Percentiles rank a stretch among this genome's conserved stretches.
These are phyloP conservation scores for Trichothecium sympodiale DNA, from an alignment of 2,329 filamentous ascomycete genomes.

Conservation along the genomic window DNA sequence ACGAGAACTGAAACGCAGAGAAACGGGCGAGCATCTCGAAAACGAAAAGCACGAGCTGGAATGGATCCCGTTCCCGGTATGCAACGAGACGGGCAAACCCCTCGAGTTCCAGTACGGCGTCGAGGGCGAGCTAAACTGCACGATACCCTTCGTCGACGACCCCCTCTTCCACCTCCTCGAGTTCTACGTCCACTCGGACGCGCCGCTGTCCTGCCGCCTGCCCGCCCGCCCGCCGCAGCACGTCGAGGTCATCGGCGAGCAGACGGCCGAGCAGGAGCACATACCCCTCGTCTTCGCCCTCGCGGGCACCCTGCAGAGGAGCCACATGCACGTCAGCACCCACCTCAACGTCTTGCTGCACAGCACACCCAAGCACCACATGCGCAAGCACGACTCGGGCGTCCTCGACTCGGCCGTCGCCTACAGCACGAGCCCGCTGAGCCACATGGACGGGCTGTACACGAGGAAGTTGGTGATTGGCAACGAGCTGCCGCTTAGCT, in stretches of 20 bases:
- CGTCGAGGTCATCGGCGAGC: constrained; percentile 42
- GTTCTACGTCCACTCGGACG: constrained; percentile 97
- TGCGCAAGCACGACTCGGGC: constrained; percentile 56
- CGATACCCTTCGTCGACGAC: constrained; percentile 64
- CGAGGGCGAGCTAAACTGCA: constrained; percentile 75
- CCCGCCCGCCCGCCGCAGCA: constrained; percentile 59
- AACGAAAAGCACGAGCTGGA: constrained; percentile 71
- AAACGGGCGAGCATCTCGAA: constrained; percentile 83
- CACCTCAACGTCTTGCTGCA: constrained; percentile 85
- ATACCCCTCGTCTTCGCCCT: constrained; percentile 83
- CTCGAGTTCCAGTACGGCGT: constrained; percentile 81
- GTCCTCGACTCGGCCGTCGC: constrained; percentile 80
- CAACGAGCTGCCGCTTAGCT: constrained; percentile 66
- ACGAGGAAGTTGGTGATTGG: constrained; percentile 69
- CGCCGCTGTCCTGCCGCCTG: constrained; percentile 81
- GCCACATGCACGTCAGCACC: constrained; percentile 83
- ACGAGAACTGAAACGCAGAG: constrained; percentile 37
- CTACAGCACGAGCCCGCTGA: constrained; percentile 69
- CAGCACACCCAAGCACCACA: constrained; percentile 49
- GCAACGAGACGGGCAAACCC: constrained; percentile 75
- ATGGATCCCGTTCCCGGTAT: constrained; percentile 84
- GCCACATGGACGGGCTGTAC: constrained; percentile 32
- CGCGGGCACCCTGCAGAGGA: constrained; percentile 77
- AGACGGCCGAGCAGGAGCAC: constrained; percentile 44
- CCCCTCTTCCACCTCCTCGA: constrained; percentile 82